phyloP scores from a whole-genome alignment of 2,329 filamentous ascomycete genomes.

The Ophiostoma populinum region DNA sequence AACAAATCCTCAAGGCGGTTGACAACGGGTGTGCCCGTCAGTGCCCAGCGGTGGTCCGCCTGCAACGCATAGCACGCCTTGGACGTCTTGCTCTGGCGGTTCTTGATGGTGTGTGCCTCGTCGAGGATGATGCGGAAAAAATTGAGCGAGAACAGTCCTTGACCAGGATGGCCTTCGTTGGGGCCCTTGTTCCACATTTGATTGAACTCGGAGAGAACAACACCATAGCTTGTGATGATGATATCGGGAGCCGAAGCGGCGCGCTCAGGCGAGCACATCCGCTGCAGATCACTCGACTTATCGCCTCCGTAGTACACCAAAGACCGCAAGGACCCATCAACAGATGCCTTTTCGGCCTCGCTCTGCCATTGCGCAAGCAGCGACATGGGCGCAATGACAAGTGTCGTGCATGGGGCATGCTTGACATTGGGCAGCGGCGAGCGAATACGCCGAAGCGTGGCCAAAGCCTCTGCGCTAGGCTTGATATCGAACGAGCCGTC shows the following conservation, averaged over 20 bases:
- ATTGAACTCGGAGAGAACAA: conserved; percentile 76
- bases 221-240: conserved; percentile 88
- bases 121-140: conserved; percentile 94
- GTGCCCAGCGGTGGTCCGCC: conserved; percentile 74
- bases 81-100: conserved; percentile 77
- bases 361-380: conserved; percentile 94
- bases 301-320: conserved; percentile 88
- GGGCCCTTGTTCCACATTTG: conserved; percentile 38
- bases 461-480: conserved; percentile 30
- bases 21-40: conserved; percentile 93
- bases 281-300: conserved; percentile 61
- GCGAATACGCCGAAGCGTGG: conserved; percentile 31
- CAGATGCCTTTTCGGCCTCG: conserved; percentile 81
- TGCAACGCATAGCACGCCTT: conserved; percentile 85
- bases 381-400: conserved; percentile 95
- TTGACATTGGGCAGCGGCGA: conserved; percentile 29
- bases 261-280: conserved; percentile 61
- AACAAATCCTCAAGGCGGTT: conserved; percentile 92
- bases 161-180: conserved; percentile 34
- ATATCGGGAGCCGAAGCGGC: conserved; percentile 64
- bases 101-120: conserved; percentile 89
- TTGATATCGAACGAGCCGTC: too few species aligned
- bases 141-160: conserved; percentile 74
- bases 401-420: conserved; percentile 68
- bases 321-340: conserved; percentile 62